Conservation (phyloP, 495 filamentous ascomycete species). For the Thermochaetoides thermophila region DNA sequence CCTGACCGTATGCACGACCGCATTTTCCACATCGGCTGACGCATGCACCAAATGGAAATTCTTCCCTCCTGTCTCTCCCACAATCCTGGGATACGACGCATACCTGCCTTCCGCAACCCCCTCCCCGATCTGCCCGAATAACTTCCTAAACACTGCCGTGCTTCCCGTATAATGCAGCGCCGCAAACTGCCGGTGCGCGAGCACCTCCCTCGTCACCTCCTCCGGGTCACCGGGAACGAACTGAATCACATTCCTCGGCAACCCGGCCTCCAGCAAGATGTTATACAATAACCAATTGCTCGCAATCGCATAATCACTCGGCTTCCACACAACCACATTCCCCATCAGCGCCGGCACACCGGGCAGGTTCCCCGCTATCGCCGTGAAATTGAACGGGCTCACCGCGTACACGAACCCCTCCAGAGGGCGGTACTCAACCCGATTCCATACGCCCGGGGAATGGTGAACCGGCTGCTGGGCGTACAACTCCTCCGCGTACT, state of each 20-base stretch:
- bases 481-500: constrained; percentile 78
- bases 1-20: constrained; percentile 65
- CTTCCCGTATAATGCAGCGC: constrained; percentile 71
- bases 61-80: constrained; percentile 82
- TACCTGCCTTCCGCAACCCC: constrained; percentile 56
- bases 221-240: constrained; percentile 69
- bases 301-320: constrained; percentile 60
- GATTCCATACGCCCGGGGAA: constrained; percentile 66
- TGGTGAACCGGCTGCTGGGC: constrained; percentile 69
- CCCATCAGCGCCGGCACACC: constrained; percentile 62
- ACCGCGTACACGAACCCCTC: constrained; percentile 82
- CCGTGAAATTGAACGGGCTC: constrained; percentile 83
- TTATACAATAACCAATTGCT: constrained; percentile 64
- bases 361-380: constrained; percentile 65
- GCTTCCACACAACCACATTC: constrained; percentile 85
- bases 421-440: constrained; percentile 66
- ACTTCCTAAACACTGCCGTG: constrained; percentile 62
- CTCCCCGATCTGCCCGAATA: constrained; percentile 56
- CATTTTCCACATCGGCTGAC: constrained; percentile 60
- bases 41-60: constrained; percentile 77
- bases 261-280: constrained; percentile 75
- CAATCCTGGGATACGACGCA: constrained; percentile 61
- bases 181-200: constrained; percentile 56
- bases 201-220: constrained; percentile 51
- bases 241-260: constrained; percentile 68